phyloP scores from a whole-genome alignment of 257 asterid genomes.

The Marsdenia floribunda region DNA sequence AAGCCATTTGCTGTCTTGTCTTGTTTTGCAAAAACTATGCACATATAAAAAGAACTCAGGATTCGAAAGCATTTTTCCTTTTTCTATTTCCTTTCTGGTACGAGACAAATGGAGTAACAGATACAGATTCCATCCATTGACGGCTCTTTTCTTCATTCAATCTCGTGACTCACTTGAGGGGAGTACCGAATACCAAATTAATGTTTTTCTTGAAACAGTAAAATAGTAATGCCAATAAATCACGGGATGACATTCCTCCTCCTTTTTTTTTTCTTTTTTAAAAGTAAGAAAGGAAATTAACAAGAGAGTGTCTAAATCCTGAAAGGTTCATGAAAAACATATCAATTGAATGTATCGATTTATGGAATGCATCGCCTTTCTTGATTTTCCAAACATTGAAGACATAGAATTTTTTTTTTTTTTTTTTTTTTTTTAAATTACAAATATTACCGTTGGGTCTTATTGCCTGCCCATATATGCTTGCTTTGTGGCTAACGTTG shows the following conservation, averaged over 20 bases:
- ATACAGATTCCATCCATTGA: neutral
- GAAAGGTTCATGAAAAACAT: too few relatives aligned
- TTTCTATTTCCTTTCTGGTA: neutral
- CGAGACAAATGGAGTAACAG: neutral
- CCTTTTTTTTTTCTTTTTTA: too few relatives aligned
- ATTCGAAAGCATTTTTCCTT: neutral
- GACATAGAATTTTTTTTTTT: too few relatives aligned
- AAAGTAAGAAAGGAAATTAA: too few relatives aligned
- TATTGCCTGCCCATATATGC: neutral
- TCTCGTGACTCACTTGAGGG: constrained; percentile 17
- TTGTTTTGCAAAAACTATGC: too few relatives aligned
- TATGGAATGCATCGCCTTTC: too few relatives aligned
- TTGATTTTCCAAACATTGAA: too few relatives aligned
- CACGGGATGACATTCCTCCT: neutral
- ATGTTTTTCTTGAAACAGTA: too few relatives aligned
- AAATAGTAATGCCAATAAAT: neutral
- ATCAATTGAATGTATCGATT: too few relatives aligned
- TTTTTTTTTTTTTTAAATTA: too few relatives aligned
- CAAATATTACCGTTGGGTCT: neutral
- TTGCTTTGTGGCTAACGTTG: neutral
- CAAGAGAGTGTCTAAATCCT: too few relatives aligned
- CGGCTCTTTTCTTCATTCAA: constrained; percentile 9
- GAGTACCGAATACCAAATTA: neutral
- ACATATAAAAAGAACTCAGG: neutral
- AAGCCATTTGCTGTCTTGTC: neutral